Percentiles rank a stretch among this genome's conserved stretches.
phyloP scores from a whole-genome alignment of 495 filamentous ascomycete species.

The Penicillium roqueforti region DNA sequence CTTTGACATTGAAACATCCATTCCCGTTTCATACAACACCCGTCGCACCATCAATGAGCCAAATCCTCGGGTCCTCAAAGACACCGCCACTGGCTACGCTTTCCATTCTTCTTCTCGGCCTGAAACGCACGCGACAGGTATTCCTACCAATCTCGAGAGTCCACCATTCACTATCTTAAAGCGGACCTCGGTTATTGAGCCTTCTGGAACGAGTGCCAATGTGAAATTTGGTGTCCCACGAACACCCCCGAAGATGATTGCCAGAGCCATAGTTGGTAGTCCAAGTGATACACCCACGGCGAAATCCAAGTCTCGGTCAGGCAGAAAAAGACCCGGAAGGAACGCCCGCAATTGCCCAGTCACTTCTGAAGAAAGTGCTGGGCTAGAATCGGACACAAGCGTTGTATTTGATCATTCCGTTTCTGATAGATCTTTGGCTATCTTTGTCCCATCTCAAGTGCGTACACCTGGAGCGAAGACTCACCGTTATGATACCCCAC shows the following conservation, averaged over 20 bases:
- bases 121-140: not conserved
- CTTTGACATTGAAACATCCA: not conserved
- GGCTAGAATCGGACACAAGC: slow-evolving; percentile 34
- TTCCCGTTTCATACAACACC: not conserved
- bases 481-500: slow-evolving; percentile 28
- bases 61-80: slow-evolving; percentile 1
- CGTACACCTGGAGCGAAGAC: slow-evolving; percentile 14
- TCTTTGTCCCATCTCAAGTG: slow-evolving; percentile 33
- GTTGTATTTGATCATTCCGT: slow-evolving; percentile 34
- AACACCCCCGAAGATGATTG: slow-evolving; percentile 13
- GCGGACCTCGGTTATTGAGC: not conserved
- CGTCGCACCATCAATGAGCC: not conserved
- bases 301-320: slow-evolving; percentile 4
- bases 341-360: slow-evolving; percentile 9
- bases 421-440: slow-evolving; percentile 13
- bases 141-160: not conserved
- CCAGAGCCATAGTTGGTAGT: not conserved
- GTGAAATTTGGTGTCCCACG: slow-evolving; percentile 6
- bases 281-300: slow-evolving; percentile 8
- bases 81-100: not conserved
- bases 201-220: not conserved
- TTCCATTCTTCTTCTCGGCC: not conserved
- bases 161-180: slow-evolving; percentile 11
- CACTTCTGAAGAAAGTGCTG: slow-evolving; percentile 32
- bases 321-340: slow-evolving; percentile 1